phyloP scores from a whole-genome alignment of 768 basidiomycete genomes.

The Boletus edulis region DNA sequence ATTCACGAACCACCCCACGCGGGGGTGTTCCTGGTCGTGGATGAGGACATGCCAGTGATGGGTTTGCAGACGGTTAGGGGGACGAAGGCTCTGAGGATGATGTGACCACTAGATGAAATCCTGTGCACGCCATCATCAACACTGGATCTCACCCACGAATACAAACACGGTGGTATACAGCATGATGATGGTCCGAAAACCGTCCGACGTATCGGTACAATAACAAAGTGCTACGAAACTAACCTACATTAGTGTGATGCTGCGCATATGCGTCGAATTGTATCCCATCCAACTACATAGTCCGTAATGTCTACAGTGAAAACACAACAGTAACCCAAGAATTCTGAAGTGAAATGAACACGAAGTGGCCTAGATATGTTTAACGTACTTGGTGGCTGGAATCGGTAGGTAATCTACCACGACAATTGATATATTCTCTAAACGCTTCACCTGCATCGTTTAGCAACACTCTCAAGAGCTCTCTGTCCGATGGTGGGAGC shows the following conservation, averaged over 20 bases:
- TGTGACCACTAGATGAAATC: background rate
- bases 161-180: constrained; percentile 22
- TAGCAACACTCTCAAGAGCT: background rate
- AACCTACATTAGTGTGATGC: too few species aligned
- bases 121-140: background rate
- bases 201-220: too few species aligned
- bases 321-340: too few species aligned
- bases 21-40: constrained; percentile 1
- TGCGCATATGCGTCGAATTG: too few species aligned
- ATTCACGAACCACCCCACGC: background rate
- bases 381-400: too few species aligned
- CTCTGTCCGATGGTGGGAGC: background rate
- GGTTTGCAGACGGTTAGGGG: constrained; percentile 6
- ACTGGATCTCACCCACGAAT: constrained; percentile 5
- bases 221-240: too few species aligned
- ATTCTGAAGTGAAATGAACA: too few species aligned
- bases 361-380: too few species aligned
- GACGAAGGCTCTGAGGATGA: constrained; percentile 18
- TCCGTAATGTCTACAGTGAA: too few species aligned
- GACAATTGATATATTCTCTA: background rate
- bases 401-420: too few species aligned
- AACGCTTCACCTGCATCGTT: background rate
- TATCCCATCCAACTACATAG: too few species aligned
- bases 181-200: constrained; percentile 2
- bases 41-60: constrained; percentile 12